Evolutionary conservation across 2,329 filamentous ascomycete species (phyloP).

Genomic region (Ceratocystis diversiconidia): DNA sequence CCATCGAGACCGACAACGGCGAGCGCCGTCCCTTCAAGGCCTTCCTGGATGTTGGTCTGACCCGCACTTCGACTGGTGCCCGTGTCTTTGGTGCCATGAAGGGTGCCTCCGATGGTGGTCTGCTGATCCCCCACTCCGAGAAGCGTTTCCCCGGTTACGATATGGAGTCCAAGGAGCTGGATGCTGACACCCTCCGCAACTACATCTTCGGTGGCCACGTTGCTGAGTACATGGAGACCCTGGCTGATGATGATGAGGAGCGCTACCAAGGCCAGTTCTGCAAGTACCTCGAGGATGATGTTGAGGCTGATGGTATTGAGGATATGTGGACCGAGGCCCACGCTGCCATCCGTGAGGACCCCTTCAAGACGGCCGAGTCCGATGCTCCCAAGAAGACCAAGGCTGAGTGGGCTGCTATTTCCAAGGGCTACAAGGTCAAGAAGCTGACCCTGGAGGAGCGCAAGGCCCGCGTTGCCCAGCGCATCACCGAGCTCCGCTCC

Average conservation of each 20-base stretch:
- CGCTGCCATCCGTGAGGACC: slow-evolving; percentile 92
- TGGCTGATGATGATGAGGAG: slow-evolving; percentile 99
- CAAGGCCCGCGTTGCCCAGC: slow-evolving; percentile 69
- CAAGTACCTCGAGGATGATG: slow-evolving; percentile 92
- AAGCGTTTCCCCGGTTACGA: slow-evolving; percentile 99
- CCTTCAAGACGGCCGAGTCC: slow-evolving; percentile 77
- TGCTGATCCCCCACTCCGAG: slow-evolving; percentile 95
- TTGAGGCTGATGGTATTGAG: slow-evolving; percentile 94
- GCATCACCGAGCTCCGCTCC: slow-evolving; percentile 65
- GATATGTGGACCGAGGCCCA: slow-evolving; percentile 92
- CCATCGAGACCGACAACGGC: slow-evolving; percentile 75
- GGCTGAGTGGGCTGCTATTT: slow-evolving; percentile 93
- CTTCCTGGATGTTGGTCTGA: slow-evolving; percentile 94
- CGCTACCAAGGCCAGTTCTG: slow-evolving; percentile 97
- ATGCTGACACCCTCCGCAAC: slow-evolving; percentile 90
- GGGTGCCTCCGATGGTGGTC: slow-evolving; percentile 96
- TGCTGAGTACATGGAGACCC: slow-evolving; percentile 99
- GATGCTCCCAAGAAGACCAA: slow-evolving; percentile 83
- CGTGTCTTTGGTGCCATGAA: slow-evolving; percentile 99
- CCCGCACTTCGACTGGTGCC: slow-evolving; percentile 93
- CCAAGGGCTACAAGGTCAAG: slow-evolving; percentile 66
- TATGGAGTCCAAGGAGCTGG: slow-evolving; percentile 94
- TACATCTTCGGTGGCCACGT: slow-evolving; percentile 99
- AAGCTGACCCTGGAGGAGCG: slow-evolving; percentile 80
- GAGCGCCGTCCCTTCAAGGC: slow-evolving; percentile 98